Conservation (phyloP, 306 rosid species). For the Quercus berberidifolia region DNA sequence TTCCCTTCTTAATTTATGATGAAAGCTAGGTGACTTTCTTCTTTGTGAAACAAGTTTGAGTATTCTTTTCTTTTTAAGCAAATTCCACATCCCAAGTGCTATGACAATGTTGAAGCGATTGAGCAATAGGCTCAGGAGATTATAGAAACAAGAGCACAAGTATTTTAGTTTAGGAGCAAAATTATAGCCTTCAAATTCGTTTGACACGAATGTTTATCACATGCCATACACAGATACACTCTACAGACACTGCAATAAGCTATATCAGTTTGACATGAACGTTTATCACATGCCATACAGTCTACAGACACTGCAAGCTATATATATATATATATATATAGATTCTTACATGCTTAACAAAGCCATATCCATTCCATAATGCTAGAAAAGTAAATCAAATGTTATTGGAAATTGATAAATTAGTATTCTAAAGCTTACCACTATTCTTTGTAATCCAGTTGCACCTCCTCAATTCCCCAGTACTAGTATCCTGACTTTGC, state of each 20-base stretch:
- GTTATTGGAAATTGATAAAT: background rate
- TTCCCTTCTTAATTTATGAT: background rate
- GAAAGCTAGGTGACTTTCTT: constrained; percentile 10
- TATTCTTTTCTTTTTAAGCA: constrained; percentile 1
- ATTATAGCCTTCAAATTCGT: background rate
- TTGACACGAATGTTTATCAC: background rate
- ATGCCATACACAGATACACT: background rate
- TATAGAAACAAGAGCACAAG: background rate
- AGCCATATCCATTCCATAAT: background rate
- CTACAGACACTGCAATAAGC: background rate
- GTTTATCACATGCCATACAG: no score
- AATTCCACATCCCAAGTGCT: constrained; percentile 14
- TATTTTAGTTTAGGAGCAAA: background rate
- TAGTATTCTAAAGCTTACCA: constrained; percentile 38
- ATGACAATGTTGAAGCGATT: background rate
- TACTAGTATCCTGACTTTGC: constrained; percentile 28
- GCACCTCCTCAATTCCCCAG: constrained; percentile 71
- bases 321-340: background rate
- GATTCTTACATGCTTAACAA: background rate
- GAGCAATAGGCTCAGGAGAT: background rate
- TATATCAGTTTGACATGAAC: no score
- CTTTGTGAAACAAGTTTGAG: no score
- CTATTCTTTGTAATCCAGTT: constrained; percentile 83
- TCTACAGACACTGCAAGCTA: no score
- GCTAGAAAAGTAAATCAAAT: background rate